phyloP scores from a whole-genome alignment of 2,329 filamentous ascomycete genomes.

The Beauveria scarabaeidicola region DNA sequence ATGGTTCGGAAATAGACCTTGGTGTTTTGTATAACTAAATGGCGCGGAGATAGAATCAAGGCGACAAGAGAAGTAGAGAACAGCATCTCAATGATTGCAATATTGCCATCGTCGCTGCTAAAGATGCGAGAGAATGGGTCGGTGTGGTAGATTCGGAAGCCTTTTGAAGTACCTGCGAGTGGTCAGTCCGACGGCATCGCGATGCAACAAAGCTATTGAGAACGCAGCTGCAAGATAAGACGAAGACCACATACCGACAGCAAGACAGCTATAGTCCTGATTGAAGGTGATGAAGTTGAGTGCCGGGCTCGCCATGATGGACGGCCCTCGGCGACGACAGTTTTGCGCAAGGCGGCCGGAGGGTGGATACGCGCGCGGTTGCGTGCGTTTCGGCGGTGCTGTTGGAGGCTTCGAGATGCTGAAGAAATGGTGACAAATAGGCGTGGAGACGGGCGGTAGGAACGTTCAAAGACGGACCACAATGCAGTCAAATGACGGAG shows the following conservation, averaged over 20 bases:
- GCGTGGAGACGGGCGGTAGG: neutral
- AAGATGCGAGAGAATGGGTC: constrained; percentile 94
- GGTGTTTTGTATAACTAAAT: constrained; percentile 94
- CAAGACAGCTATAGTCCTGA: constrained; percentile 95
- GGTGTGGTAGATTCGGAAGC: constrained; percentile 93
- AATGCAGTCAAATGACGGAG: constrained; percentile 5
- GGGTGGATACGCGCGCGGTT: neutral
- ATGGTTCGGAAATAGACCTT: constrained; percentile 51
- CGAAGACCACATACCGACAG: constrained; percentile 59
- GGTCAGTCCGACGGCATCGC: neutral
- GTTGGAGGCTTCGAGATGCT: neutral
- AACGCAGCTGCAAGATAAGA: neutral
- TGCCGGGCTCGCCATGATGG: constrained; percentile 55
- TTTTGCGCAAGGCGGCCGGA: neutral
- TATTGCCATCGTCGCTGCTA: constrained; percentile 88
- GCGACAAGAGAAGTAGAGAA: constrained; percentile 97
- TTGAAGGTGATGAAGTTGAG: constrained; percentile 99
- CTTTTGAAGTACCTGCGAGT: constrained; percentile 70
- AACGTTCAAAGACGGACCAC: neutral
- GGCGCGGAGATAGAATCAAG: constrained; percentile 81
- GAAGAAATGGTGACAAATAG: neutral
- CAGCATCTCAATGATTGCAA: constrained; percentile 95
- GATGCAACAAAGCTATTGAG: neutral
- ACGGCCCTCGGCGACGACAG: constrained; percentile 9
- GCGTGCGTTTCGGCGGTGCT: constrained; percentile 2